These are phyloP conservation scores for Ophiostoma himal-ulmi DNA, from an alignment of 2,329 filamentous ascomycete genomes.

Conservation along the genomic window DNA sequence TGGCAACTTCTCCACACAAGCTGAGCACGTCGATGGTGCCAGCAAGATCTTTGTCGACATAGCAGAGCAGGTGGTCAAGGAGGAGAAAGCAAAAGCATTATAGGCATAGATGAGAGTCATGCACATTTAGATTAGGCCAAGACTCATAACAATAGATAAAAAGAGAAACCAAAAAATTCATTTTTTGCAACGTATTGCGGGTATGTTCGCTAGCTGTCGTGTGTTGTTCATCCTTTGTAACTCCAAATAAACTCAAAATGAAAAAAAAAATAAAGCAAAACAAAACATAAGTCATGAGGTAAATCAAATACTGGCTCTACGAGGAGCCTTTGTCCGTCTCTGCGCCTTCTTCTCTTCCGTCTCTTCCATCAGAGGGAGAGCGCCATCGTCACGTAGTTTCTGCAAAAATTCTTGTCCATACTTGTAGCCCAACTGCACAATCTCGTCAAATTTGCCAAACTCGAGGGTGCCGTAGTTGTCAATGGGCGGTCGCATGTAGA, in stretches of 20 bases:
- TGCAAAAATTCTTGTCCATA: conserved; percentile 78
- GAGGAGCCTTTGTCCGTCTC: conserved; percentile 70
- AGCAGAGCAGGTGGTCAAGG: conserved; percentile 50
- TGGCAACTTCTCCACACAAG: conserved; percentile 62
- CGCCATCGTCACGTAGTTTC: conserved; percentile 69
- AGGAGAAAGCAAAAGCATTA: conserved; percentile 16
- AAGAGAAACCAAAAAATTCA: not conserved
- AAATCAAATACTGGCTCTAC: conserved; percentile 65
- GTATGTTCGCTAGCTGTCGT: conserved; percentile 7
- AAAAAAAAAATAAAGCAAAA: not conserved
- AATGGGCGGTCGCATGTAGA: conserved; percentile 95
- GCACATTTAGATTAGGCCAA: conserved; percentile 3
- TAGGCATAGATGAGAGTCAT: not conserved
- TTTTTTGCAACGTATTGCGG: conserved; percentile 4
- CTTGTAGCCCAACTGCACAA: conserved; percentile 80
- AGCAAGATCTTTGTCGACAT: conserved; percentile 67
- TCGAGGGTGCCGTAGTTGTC: conserved; percentile 91
- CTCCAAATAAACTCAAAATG: not conserved
- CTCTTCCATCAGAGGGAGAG: conserved; percentile 63
- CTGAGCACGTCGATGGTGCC: conserved; percentile 63
- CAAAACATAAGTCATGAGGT: not conserved
- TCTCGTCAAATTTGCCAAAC: conserved; percentile 96
- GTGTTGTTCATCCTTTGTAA: not conserved
- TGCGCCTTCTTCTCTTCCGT: conserved; percentile 71
- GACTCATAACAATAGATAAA: not conserved